These are phyloP conservation scores for Aureobasidium sp. DNA, from an alignment of 2,329 filamentous ascomycete species.

Conservation along the genomic window DNA sequence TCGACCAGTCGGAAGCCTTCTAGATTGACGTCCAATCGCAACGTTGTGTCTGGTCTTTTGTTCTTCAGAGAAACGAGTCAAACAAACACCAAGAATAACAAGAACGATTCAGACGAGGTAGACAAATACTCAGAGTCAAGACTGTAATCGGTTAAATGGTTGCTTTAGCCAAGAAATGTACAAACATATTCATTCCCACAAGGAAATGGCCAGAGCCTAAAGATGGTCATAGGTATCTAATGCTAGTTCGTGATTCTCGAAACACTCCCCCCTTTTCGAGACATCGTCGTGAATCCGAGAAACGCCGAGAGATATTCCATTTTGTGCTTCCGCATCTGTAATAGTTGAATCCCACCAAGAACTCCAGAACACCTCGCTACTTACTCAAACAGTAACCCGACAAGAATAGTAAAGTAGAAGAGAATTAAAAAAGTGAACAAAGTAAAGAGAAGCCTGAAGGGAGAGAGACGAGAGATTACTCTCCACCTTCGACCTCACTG, in stretches of 20 bases:
- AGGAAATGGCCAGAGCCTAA: background rate
- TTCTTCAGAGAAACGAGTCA: background rate
- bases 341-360: background rate
- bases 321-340: background rate
- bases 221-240: background rate
- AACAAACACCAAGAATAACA: background rate
- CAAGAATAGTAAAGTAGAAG: background rate
- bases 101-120: no score
- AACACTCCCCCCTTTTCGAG: background rate
- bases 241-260: background rate
- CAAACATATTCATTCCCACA: background rate
- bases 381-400: background rate
- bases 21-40: background rate
- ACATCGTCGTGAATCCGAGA: background rate
- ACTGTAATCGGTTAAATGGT: background rate
- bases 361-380: conserved; percentile 5
- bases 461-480: background rate
- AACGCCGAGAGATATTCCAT: background rate
- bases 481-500: conserved; percentile 3
- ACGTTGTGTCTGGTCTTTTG: background rate
- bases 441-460: background rate
- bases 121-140: background rate
- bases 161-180: background rate
- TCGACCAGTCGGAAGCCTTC: background rate
- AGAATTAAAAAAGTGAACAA: background rate